Base-by-base conservation (phyloP, 345 rosid genomes). In the Sonneratia alba region DNA sequence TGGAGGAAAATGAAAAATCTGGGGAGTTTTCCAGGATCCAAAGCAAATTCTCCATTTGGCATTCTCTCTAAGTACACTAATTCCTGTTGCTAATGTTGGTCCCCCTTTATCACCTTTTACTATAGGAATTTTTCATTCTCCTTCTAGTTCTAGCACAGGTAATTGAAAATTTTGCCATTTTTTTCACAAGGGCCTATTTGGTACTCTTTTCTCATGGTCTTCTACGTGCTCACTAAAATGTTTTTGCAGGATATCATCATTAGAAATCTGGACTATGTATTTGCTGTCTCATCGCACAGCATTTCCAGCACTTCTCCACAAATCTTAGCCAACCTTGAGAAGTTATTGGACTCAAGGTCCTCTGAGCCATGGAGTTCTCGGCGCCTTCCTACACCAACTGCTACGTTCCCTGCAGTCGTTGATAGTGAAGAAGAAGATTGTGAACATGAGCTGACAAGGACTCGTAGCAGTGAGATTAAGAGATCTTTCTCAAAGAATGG, bases 311-410 rank as follows among this genome's bases (percentile, higher is more conserved):
- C 96, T 61, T 82, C 97, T 18, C 81, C 79, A 22, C 96, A 90
- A 77, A 77, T 92, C 78, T 82, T 92, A 70, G 96, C 86, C 66
- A 82, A 78, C 78, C 93, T 95, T 42, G 99, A 95, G 86, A 90
- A 85, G 78, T 72, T 80, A 42, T 83, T 95, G 72, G 97, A 91
- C 79, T 70, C 73, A 65, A 92, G 90, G 79, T 92, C 99, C 77
- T 87, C 97, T 7, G 98, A 92, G 72, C 69, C 87, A 34, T 95
- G 99, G 99, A 85, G 97, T 82, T 86, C 79, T 43, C 85, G 96
- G 36, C 86, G 91, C 72, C 92, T 92, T 56, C 98, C 98, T 68
- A 87, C 96, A 38, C 91, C 93, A 32, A 90, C 97, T 0, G 97
- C 99, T 36, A 84, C 88, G 64, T 86, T 90, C 73, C 96, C 98